Percentiles rank a stretch among this genome's conserved stretches.
Evolutionary conservation across 352 stramenopile species (phyloP).

Genomic region (Globisporangium recalcitrans): DNA sequence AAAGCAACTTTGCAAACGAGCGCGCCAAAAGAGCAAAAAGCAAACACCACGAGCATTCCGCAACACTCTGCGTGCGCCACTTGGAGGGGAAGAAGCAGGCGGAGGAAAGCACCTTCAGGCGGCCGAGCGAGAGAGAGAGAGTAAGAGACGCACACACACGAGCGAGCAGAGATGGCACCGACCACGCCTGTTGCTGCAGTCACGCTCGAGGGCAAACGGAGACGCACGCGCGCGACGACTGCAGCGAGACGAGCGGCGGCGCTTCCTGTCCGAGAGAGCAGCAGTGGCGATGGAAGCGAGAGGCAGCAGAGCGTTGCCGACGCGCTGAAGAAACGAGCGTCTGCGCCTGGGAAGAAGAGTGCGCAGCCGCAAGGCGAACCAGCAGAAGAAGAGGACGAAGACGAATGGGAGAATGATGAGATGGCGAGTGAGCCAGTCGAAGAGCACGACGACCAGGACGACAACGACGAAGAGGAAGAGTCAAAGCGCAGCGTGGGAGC

Average conservation of each 20-base stretch:
- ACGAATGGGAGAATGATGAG: neutral
- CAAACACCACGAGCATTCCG: neutral
- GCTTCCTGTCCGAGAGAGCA: neutral
- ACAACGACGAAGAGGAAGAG: neutral
- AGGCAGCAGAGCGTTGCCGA: neutral
- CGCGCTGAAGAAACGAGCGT: neutral
- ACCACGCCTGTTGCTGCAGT: neutral
- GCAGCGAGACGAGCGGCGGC: constrained; percentile 10
- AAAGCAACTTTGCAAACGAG: neutral
- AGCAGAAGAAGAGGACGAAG: neutral
- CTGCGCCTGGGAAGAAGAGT: neutral
- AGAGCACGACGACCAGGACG: neutral
- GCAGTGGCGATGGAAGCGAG: neutral
- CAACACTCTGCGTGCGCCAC: neutral
- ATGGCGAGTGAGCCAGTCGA: neutral
- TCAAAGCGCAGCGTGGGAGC: neutral
- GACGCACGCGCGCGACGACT: constrained; percentile 13
- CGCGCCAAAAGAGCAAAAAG: neutral
- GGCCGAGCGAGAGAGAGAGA: too few species aligned
- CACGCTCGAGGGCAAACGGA: neutral
- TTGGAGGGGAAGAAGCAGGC: neutral
- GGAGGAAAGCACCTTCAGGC: too few species aligned
- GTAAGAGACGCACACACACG: neutral
- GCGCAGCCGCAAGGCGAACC: neutral
- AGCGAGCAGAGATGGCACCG: neutral